Conservation (phyloP, 2,329 filamentous ascomycete genomes). For the Fusarium newnesense region DNA sequence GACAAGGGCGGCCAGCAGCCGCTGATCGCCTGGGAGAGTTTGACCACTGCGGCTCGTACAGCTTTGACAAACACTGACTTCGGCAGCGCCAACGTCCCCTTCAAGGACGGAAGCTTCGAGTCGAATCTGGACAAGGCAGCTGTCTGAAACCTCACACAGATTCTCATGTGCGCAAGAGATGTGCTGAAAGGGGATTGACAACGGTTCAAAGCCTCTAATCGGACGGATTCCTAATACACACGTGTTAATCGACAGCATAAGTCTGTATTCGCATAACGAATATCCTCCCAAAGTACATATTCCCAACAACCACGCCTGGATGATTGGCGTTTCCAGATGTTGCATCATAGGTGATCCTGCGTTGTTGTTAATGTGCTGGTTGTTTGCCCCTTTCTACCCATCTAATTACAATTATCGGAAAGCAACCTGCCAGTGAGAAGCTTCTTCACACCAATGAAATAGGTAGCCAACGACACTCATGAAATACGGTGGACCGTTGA, state of each 20-base stretch:
- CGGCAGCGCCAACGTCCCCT: constrained; percentile 55
- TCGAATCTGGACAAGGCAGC: constrained; percentile 35
- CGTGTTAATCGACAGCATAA: not conserved
- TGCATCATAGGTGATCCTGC: not conserved
- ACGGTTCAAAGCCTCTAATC: not conserved
- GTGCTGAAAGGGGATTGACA: not conserved
- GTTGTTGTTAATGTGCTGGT: constrained; percentile 1
- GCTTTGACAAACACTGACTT: constrained; percentile 55
- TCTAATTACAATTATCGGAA: not conserved
- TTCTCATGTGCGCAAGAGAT: not conserved
- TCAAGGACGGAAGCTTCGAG: constrained; percentile 49
- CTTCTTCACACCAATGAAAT: not conserved
- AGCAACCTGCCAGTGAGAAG: not conserved
- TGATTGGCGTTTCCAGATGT: not conserved
- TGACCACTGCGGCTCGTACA: constrained; percentile 49
- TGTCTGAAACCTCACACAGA: constrained; percentile 1
- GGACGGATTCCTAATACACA: not conserved
- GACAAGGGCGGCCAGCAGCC: constrained; percentile 54
- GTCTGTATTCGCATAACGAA: not conserved
- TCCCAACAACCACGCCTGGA: not conserved
- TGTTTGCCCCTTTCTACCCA: constrained; percentile 6
- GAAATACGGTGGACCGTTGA: constrained; percentile 13
- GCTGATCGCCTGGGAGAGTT: constrained; percentile 56
- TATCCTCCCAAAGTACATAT: not conserved
- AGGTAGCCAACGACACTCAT: constrained; percentile 12